Evolutionary conservation across 2,329 filamentous ascomycete genomes (phyloP).

Genomic region (Helotiales sp.): DNA sequence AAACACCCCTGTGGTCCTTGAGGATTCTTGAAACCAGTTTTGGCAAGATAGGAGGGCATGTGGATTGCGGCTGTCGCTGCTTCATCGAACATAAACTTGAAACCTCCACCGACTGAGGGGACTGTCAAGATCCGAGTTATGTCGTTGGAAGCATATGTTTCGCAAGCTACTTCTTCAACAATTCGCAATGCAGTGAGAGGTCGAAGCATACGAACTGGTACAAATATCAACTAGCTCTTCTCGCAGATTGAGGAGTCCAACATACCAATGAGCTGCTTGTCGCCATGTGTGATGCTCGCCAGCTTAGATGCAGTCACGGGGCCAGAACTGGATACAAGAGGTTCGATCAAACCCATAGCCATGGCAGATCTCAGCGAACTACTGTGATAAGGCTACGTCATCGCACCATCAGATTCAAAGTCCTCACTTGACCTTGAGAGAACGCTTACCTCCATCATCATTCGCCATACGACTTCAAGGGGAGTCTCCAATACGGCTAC

Average conservation of each 20-base stretch:
- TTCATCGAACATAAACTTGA: conserved; percentile 17
- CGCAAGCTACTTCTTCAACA: conserved; percentile 8
- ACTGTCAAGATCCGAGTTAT: conserved; percentile 7
- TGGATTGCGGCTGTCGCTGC: conserved; percentile 8
- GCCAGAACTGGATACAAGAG: neutral
- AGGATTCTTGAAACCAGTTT: conserved; percentile 7
- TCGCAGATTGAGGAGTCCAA: neutral
- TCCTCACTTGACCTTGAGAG: neutral
- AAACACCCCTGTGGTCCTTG: conserved; percentile 3
- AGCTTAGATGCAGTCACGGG: conserved; percentile 8
- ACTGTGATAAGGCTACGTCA: conserved; percentile 11
- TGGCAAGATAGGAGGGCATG: conserved; percentile 4
- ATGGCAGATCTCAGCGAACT: conserved; percentile 3
- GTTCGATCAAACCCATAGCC: conserved; percentile 9
- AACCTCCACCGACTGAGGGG: conserved; percentile 5
- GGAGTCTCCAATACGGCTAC: conserved; percentile 7
- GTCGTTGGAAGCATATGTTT: conserved; percentile 8
- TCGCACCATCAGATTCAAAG: neutral
- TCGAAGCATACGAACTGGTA: conserved; percentile 11
- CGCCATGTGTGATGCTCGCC: neutral
- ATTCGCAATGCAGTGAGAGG: conserved; percentile 1
- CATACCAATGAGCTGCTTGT: conserved; percentile 15
- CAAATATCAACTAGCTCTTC: neutral
- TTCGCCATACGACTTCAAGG: conserved; percentile 12
- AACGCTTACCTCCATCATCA: conserved; percentile 13